Evolutionary conservation across 805 yeast species (phyloP), one percentile per base, ranked within the genome.

Genomic region (Zygoascus bituminiphila): DNA sequence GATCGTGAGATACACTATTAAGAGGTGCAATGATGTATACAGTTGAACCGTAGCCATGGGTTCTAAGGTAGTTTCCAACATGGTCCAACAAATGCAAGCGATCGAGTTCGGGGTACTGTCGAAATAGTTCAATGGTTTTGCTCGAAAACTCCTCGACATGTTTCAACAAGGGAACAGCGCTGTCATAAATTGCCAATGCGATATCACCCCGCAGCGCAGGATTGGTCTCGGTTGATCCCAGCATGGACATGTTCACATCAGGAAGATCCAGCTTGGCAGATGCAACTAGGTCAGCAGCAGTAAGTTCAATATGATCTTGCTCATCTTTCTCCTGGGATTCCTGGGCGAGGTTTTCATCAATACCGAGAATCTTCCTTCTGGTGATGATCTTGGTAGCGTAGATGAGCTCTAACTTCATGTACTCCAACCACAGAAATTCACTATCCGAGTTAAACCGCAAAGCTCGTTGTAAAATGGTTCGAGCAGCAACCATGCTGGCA

Each of bases 401-500:
- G 21, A 84, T 77, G 57, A 91, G 74, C 67, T 94, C 99, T 57
- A 93, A 82, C 57, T 86, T 88, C 43, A 86, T 80, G 65, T 93
- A 93, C 54, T 84, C 85, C 33, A 80, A 65, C 96, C 98, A 91
- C 51, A 93, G 72, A 49, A 74, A 76, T 15, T 72, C 64, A 7
- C 82, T 76, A 45, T 85, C 89, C 2, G 83, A 75, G 61, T 91
- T 91, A 64, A 93, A 84, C 63, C 95, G 75, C 37, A 93, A 71
- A 26, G 84, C 95, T 55, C 84, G 78, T 65, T 89, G 96, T 64
- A 88, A 80, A 22, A 93, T 73, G 8, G 79, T 78, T 64, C 99
- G 77, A 20, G 97, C 89, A 42, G 95, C 89, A 61, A 83, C 81
- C 41, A 95, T 86, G 57, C 88, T 84, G 37, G 91, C 85, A 65